Evolutionary conservation across 2,329 filamentous ascomycete species (phyloP), one percentile per base, ranked within the genome.

Genomic region (Tolypocladium capitatum): DNA sequence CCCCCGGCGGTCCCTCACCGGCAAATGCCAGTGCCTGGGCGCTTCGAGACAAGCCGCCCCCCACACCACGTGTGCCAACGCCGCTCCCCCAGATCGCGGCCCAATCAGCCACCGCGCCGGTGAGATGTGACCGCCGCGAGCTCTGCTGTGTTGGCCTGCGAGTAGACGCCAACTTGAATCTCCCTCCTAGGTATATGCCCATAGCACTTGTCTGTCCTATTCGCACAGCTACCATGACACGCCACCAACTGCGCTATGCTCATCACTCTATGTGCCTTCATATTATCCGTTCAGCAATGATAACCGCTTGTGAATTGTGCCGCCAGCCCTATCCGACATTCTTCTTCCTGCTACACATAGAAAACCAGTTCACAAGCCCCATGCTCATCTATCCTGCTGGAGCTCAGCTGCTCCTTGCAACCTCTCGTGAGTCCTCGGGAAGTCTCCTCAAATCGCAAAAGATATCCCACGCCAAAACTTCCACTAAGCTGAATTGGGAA

Each of bases 341-440:
- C 28, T 30, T 30, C 28, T 30, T 30, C 28, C 28, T 30, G 9
- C 8, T 30, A 30, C 9, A n/a, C 32, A 38, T 16, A 11, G 2
- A 30, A 9, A 30, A 24, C 5, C 28, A 9, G 28, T 2, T 30
- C 9, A 30, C 28, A 14, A 31, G n/a, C 16, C 40, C 5, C 2
- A 30, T 28, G 9, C 40, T 53, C 34, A 53, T 48, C n/a, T 52
- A 21, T 51, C 28, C 30, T 34, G 47, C 27, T 52, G 36, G 1
- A 50, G 28, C 16, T 51, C 43, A 28, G 49, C 45, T 16, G 20
- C 47, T n/a, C 52, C 49, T 4, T 49, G 41, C 13, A 55, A 18
- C 13, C 48, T 48, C 4, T 46, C 28, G 14, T 51, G 46, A 27
- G 49, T 53, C 42, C 52, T 42, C 49, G 31, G 3, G 30, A 46